Evolutionary conservation across 164 flowering plant genomes (phyloP).

Genomic region (Cinnamomum micranthum): DNA sequence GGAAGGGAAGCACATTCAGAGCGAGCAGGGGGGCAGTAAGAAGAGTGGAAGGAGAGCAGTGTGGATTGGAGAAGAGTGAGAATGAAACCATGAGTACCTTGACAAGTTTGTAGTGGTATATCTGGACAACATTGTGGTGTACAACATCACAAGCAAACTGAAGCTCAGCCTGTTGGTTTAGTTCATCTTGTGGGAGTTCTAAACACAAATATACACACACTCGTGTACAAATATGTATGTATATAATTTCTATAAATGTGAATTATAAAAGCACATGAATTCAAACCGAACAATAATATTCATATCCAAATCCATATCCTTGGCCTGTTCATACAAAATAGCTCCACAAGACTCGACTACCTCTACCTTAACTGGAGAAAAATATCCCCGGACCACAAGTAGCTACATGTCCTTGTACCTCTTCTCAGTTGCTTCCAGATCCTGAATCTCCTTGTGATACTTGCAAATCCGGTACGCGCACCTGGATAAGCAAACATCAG

Average conservation of each 20-base stretch:
- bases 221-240: no score
- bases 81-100: no score
- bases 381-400: not conserved
- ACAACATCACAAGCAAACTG: no score
- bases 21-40: no score
- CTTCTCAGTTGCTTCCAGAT: conserved; percentile 79
- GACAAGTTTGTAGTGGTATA: no score
- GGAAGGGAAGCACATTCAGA: no score
- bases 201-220: not conserved
- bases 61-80: no score
- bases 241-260: not conserved
- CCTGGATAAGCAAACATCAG: conserved; percentile 35
- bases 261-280: not conserved
- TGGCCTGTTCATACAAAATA: not conserved
- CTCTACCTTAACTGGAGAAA: not conserved
- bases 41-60: no score
- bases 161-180: not conserved
- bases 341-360: not conserved
- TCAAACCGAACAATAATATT: not conserved
- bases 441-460: conserved; percentile 63
- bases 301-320: not conserved
- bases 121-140: no score
- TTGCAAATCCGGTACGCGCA: conserved; percentile 64
- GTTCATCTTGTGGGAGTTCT: not conserved
- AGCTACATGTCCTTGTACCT: conserved; percentile 65